Conservation (phyloP, 495 filamentous ascomycete species). For the Pyrenopolyporus hunteri region DNA sequence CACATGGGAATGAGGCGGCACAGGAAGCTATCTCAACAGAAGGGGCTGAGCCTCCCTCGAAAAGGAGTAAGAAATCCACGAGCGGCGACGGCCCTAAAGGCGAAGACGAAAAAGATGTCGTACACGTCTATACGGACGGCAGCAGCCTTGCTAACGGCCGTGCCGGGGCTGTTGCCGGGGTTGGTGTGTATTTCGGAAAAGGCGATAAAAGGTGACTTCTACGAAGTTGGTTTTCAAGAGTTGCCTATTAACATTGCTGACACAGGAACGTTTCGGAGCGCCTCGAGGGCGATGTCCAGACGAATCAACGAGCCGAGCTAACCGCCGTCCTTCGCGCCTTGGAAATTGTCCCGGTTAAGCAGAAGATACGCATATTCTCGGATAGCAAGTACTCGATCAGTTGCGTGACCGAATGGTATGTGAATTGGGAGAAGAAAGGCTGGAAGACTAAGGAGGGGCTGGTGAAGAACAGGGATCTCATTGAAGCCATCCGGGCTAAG, state of each 20-base stretch:
- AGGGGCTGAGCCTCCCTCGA: constrained; percentile 37
- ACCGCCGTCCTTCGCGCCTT: constrained; percentile 86
- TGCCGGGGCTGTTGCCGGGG: constrained; percentile 72
- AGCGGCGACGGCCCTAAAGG: constrained; percentile 41
- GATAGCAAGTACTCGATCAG: constrained; percentile 90
- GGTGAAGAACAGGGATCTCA: constrained; percentile 85
- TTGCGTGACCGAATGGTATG: constrained; percentile 86
- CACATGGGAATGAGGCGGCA: constrained; percentile 59
- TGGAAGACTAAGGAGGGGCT: constrained; percentile 76
- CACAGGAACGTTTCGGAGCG: constrained; percentile 85
- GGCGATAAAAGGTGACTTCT: constrained; percentile 68
- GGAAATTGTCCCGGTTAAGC: constrained; percentile 66
- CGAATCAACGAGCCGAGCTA: constrained; percentile 93
- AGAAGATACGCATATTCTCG: constrained; percentile 65
- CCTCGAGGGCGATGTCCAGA: constrained; percentile 75
- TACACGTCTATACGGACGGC: constrained; percentile 89
- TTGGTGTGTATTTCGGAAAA: constrained; percentile 88
- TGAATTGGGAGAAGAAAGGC: constrained; percentile 75
- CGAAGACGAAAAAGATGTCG: constrained; percentile 58
- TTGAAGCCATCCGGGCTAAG: constrained; percentile 71
- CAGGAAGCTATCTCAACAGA: constrained; percentile 58
- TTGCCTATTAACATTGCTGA: constrained; percentile 27
- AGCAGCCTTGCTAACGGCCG: constrained; percentile 80
- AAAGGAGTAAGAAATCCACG: constrained; percentile 41
- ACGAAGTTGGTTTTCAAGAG: background rate